Base-by-base conservation (phyloP, 805 yeast species). In the Priceomyces medius region DNA sequence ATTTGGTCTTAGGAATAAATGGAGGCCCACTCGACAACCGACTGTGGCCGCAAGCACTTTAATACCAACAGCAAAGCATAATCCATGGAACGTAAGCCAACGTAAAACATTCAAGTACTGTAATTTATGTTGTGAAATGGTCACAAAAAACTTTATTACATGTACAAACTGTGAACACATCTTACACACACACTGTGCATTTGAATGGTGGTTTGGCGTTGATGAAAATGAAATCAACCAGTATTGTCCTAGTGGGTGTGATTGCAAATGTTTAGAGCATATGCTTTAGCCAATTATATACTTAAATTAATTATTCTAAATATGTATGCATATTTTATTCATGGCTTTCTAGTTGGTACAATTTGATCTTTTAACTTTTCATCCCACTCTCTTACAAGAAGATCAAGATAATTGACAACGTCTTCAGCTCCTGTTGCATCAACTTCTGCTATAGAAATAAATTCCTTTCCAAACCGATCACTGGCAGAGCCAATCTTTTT, bases 211-310 rank as follows among this genome's bases (percentile, higher is more conserved):
- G 88, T 65, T 54, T 19, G 57, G 58, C 7, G 55, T 51, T 12
- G 49, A 39, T 3, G 53, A 31, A 5, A 34, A 33, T 13, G 46
- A 35, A 9, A 18, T 18, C 5, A 29, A 29, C 8, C 35, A 31
- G 10, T 85, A 83, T 51, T 88, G 96, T 61, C 82, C 95, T 0
- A 76, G 85, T 35, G 96, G 96, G 0, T 88, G 96, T 68, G 95
- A 95, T 0, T 88, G 96, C 53, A 47, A 55, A 4, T 88, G 96
- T 62, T 57, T 79, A 8, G 68, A 64, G 7, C 49, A 57, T 41
- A 37, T 41, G 20, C 21, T 48, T 24, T 42, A 33, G 38, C 27
- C 19, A 19, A 5, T 20, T 18, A 19, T 28, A 16, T 35, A 19
- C 14, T 16, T 39, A 33, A 10, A 29, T n/a, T n/a, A n/a, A n/a